Base-by-base conservation (phyloP, 106 monocot species). In the Phalaenopsis aphrodite region DNA sequence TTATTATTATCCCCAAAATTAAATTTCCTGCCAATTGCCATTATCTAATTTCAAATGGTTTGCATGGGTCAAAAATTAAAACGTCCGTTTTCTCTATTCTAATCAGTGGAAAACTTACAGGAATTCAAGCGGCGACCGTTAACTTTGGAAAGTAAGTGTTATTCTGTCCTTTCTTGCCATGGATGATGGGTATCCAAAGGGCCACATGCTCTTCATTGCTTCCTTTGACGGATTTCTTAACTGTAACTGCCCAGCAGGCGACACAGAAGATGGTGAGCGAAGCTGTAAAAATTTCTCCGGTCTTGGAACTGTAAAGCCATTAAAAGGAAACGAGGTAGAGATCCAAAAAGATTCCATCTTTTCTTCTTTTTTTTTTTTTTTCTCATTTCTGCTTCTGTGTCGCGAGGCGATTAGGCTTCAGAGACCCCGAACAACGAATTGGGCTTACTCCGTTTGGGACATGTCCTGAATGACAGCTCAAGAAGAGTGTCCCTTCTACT, bases 341-440 rank as follows among this genome's bases (percentile, higher is more conserved):
- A 71, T 71, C 71, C 71, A 71, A 71, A 38, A 71, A 71, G 71
- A 71, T 71, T 71, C 71, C 36, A 38, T 15, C 71, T 71, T 71
- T 71, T 71, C 71, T 36, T 71, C 71, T 10, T 71, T 71, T 39
- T 39, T 39, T 39, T 15, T 16, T 30, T 30, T 30, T 30, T 30
- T 0, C 30, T 30, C 30, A 30, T 2, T 39, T 36, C 71, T 41
- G 71, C 36, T 38, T 71, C 41, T 15, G 71, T 71, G 71, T 38
- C 3, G 71, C 71, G 39, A 41, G 71, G 71, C 71, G 71, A 71
- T 36, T 71, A 71, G 41, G 71, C 38, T 15, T 71, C 41, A 52
- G 52, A 52, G 52, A 52, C 52, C 10, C 52, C 52, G 15, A 52
- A 52, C 52, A 1, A 52, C 10, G 14, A 52, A 12, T 12, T 10